These are phyloP conservation scores for Aphanomyces astaci DNA, from an alignment of 352 stramenopile genomes.

Conservation along the genomic window DNA sequence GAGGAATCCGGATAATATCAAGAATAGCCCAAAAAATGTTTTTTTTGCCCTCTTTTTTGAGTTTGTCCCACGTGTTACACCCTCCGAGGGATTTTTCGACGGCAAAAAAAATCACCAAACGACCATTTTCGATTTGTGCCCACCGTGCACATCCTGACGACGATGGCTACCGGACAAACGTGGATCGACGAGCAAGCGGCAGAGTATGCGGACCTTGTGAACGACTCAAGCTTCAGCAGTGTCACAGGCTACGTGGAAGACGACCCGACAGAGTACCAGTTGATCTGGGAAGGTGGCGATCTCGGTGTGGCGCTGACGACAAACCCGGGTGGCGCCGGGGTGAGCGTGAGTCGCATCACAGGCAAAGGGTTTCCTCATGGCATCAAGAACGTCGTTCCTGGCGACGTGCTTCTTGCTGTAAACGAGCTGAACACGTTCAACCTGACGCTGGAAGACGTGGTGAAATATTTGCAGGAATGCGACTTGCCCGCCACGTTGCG, in stretches of 20 bases:
- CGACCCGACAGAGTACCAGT: conserved; percentile 82
- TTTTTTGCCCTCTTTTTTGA: not conserved
- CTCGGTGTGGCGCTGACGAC: conserved; percentile 77
- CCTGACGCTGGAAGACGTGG: conserved; percentile 71
- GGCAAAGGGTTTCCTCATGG: conserved; percentile 82
- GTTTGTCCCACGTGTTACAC: conserved; percentile 2
- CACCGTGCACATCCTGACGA: not conserved
- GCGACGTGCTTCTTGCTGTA: conserved; percentile 74
- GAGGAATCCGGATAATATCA: not conserved
- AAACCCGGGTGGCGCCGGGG: conserved; percentile 44
- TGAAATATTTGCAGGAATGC: conserved; percentile 73
- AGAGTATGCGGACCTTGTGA: conserved; percentile 73
- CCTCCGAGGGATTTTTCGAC: not conserved
- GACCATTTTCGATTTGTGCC: not conserved
- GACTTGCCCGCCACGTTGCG: conserved; percentile 75
- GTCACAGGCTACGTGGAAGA: conserved; percentile 44
- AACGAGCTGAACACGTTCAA: conserved; percentile 76
- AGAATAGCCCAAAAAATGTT: not conserved
- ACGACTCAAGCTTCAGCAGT: conserved; percentile 47
- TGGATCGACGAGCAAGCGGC: conserved; percentile 84
- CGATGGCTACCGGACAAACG: conserved; percentile 7
- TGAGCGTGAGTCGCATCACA: conserved; percentile 73
- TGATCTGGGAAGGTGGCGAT: conserved; percentile 83
- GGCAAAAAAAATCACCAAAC: not conserved
- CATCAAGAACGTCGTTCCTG: conserved; percentile 81